These are phyloP conservation scores for Epichloe gansuensis DNA, from an alignment of 2,329 filamentous ascomycete genomes.

Conservation along the genomic window DNA sequence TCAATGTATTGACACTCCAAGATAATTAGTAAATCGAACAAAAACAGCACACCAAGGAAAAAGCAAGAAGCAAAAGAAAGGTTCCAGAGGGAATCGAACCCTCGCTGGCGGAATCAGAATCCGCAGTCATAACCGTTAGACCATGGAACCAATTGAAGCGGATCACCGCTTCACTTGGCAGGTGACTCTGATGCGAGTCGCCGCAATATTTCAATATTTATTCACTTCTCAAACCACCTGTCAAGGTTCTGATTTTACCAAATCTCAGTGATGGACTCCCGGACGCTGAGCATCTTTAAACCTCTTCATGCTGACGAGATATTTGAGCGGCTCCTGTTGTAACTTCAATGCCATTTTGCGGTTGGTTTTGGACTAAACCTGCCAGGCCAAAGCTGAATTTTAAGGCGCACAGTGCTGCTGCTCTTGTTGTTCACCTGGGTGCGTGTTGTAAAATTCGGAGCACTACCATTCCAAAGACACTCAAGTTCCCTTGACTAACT, in stretches of 20 bases:
- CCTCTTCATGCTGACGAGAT: background rate
- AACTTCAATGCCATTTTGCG: background rate
- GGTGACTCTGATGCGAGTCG: slow-evolving; percentile 1
- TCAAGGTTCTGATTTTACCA: too few species aligned
- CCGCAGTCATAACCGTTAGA: slow-evolving; percentile 27
- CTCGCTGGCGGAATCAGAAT: slow-evolving; percentile 25
- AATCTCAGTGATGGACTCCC: too few species aligned
- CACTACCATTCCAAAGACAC: too few species aligned
- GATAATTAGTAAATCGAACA: background rate
- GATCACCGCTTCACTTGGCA: slow-evolving; percentile 14
- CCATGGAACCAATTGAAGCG: slow-evolving; percentile 19
- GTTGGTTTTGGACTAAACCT: background rate
- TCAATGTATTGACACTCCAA: background rate
- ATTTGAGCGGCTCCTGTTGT: background rate
- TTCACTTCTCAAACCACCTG: background rate
- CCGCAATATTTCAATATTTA: background rate
- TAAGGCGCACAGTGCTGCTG: too few species aligned
- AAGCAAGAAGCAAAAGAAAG: slow-evolving; percentile 11
- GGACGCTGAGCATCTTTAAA: background rate
- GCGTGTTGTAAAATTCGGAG: too few species aligned
- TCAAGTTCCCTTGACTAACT: too few species aligned
- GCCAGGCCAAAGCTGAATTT: too few species aligned
- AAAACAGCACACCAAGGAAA: background rate
- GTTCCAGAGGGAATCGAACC: slow-evolving; percentile 24
- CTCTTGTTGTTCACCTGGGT: too few species aligned